phyloP scores from a whole-genome alignment of 805 yeast species.

The Saccharomycopsis microspora region DNA sequence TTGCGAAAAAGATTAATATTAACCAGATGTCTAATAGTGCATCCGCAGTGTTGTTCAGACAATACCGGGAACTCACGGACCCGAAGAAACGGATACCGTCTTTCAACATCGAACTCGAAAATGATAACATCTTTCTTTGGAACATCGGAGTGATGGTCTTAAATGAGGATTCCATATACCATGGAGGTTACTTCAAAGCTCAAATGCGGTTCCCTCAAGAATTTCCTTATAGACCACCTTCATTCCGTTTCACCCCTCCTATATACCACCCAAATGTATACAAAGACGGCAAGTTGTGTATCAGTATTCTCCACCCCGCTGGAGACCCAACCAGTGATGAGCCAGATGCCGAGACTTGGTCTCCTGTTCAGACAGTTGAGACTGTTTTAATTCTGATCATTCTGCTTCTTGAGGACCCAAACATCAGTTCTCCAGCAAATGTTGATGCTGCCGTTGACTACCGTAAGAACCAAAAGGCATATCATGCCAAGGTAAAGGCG shows the following conservation, averaged over 20 bases:
- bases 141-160: conserved; percentile 88
- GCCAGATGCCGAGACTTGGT: conserved; percentile 91
- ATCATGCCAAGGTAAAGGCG: conserved; percentile 60
- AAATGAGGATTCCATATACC: conserved; percentile 79
- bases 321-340: conserved; percentile 88
- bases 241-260: conserved; percentile 84
- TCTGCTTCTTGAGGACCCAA: conserved; percentile 87
- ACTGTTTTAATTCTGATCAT: conserved; percentile 82
- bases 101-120: conserved; percentile 58
- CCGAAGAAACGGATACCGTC: conserved; percentile 73
- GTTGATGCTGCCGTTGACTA: conserved; percentile 91
- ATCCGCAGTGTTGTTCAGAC: conserved; percentile 82
- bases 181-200: conserved; percentile 91
- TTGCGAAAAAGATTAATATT: too few relatives aligned
- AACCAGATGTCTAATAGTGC: conserved; percentile 25
- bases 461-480: conserved; percentile 69
- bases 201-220: conserved; percentile 89
- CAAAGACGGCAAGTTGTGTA: conserved; percentile 86
- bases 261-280: conserved; percentile 94
- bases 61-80: conserved; percentile 85
- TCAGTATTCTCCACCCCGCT: conserved; percentile 82
- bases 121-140: conserved; percentile 57
- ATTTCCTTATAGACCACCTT: conserved; percentile 89
- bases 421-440: conserved; percentile 87
- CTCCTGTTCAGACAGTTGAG: conserved; percentile 88